Evolutionary conservation across 2,329 filamentous ascomycete genomes (phyloP), one percentile per base, ranked within the genome.

Genomic region (Endoconidiophora laricicola): DNA sequence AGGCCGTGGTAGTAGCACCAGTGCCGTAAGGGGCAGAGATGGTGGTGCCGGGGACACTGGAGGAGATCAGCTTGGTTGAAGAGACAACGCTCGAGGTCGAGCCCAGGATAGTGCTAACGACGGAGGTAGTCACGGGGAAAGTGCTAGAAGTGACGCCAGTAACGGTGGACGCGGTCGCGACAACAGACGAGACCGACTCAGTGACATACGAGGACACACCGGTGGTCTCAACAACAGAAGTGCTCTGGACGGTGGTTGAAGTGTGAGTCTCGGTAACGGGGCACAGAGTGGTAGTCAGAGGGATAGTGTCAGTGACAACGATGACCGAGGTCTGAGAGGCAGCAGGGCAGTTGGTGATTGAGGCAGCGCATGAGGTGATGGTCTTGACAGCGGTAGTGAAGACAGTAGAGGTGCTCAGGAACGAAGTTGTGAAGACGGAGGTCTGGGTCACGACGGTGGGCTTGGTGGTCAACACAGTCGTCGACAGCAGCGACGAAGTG

Each of bases 231-330:
- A 49, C 43, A 9, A 46, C 40, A 57, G 56, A 56, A 52, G 56
- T 59, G 54, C 56, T 58, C 56, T 62, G 54, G 29, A 60, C 53
- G 38, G 60, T 61, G 38, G 65, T 66, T 52, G 65, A 58, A 22
- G 69, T 52, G 56, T 66, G 59, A 40, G 71, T 75, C 65, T 70
- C 70, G n/a, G 73, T 76, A 53, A 76, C 72, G 20, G 73, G 75
- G 69, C 74, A 78, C 59, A 79, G 60, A 39, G 76, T 80, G 55
- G 78, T 80, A 46, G 71, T 73, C 45, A 78, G 58, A 44, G 75
- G 63, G 53, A 81, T 60, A 5, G 72, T 76, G 52, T 73, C 67
- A 2, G 73, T 75, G 49, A 72, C 64, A 26, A 75, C 60, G 0
- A 64, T 67, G 43, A 69, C 66, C 10, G 67, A 69, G 49, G 62